Evolutionary conservation across 257 asterid species (phyloP).

Genomic region (Asclepias syriaca): DNA sequence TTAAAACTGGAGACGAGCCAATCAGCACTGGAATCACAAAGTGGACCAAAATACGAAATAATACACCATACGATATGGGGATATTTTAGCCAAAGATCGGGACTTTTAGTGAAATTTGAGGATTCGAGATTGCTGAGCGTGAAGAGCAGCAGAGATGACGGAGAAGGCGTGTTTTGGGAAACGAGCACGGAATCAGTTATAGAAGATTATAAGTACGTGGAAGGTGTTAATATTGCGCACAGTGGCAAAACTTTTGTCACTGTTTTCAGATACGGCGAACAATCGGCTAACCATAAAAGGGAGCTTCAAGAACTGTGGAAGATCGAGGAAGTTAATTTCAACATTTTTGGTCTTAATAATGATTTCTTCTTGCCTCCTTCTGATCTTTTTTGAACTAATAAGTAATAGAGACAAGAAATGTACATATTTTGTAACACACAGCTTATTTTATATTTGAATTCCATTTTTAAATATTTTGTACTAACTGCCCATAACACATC

Average conservation of each 20-base stretch:
- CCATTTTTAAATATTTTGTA: too few species aligned
- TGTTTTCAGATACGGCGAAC: constrained; percentile 82
- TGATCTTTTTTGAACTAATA: constrained; percentile 24
- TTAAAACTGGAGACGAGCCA: constrained; percentile 82
- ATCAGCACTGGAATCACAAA: constrained; percentile 62
- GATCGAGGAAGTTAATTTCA: constrained; percentile 81
- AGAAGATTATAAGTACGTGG: constrained; percentile 73
- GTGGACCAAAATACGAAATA: constrained; percentile 61
- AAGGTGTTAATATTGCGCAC: constrained; percentile 80
- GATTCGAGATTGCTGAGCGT: constrained; percentile 75
- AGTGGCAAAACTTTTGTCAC: constrained; percentile 70
- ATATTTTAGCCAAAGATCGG: constrained; percentile 93
- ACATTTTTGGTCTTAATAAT: constrained; percentile 49
- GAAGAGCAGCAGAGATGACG: constrained; percentile 71
- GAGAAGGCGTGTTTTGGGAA: constrained; percentile 84
- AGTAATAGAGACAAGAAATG: too few species aligned
- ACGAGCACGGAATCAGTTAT: constrained; percentile 83
- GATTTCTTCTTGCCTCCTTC: constrained; percentile 86
- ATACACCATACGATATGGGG: constrained; percentile 97
- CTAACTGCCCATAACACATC: too few species aligned
- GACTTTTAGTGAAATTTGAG: constrained; percentile 75
- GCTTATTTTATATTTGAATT: too few species aligned
- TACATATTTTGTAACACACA: too few species aligned
- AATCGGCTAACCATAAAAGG: constrained; percentile 81
- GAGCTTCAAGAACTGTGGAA: constrained; percentile 80